phyloP scores from a whole-genome alignment of 805 yeast genomes.

The Starmerella scarabaei region DNA sequence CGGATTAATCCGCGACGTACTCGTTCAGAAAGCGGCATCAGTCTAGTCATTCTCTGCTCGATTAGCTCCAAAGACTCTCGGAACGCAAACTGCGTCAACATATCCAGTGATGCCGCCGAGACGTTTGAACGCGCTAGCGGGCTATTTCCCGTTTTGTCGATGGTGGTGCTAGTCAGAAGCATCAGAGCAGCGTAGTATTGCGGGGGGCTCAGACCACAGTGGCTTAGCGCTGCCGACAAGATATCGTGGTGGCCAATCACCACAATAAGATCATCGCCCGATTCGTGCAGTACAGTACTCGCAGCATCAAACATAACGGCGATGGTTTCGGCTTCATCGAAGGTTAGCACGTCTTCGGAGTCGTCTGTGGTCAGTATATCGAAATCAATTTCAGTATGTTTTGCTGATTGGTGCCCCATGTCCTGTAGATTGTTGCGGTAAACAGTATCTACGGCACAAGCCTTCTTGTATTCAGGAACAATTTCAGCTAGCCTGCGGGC shows the following conservation, averaged over 20 bases:
- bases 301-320: conserved; percentile 69
- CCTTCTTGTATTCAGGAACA: conserved; percentile 42
- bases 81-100: conserved; percentile 69
- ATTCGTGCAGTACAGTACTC: conserved; percentile 45
- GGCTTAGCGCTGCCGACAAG: conserved; percentile 62
- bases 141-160: conserved; percentile 44
- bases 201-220: conserved; percentile 65
- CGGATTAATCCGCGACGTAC: conserved; percentile 54
- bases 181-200: conserved; percentile 57
- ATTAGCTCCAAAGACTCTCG: conserved; percentile 54
- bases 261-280: conserved; percentile 41
- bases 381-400: conserved; percentile 72
- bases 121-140: conserved; percentile 54
- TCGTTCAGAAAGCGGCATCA: conserved; percentile 63
- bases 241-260: conserved; percentile 73
- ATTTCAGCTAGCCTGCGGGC: conserved; percentile 69
- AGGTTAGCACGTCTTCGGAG: conserved; percentile 29
- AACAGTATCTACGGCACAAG: conserved; percentile 67
- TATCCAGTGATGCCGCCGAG: conserved; percentile 70
- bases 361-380: conserved; percentile 48
- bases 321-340: conserved; percentile 78
- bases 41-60: conserved; percentile 44
- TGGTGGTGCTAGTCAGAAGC: conserved; percentile 51
- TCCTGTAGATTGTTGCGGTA: conserved; percentile 35
- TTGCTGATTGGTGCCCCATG: conserved; percentile 48